Evolutionary conservation across 2,329 filamentous ascomycete genomes (phyloP).

Genomic region (Chaetomiaceae sp.): DNA sequence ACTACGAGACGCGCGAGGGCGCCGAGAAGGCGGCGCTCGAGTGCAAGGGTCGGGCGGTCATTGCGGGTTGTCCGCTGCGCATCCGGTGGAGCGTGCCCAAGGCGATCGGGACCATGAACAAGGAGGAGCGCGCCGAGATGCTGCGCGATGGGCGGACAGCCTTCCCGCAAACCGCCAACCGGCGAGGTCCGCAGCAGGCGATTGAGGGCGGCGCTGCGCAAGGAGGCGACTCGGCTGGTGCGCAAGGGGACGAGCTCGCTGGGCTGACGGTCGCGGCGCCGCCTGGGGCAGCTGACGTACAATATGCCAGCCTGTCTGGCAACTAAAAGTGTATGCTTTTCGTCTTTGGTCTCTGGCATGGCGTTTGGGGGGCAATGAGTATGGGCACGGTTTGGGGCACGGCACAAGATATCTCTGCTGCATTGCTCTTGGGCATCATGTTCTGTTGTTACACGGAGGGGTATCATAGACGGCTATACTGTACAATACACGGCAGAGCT

Average conservation of each 20-base stretch:
- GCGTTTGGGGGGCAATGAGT: constrained; percentile 20
- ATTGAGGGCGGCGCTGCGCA: constrained; percentile 30
- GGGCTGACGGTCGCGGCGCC: constrained; percentile 63
- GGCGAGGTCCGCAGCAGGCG: constrained; percentile 32
- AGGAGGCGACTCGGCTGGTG: constrained; percentile 25
- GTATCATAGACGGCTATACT: constrained; percentile 28
- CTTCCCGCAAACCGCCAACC: constrained; percentile 45
- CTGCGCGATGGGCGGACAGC: constrained; percentile 69
- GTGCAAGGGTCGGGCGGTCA: constrained; percentile 82
- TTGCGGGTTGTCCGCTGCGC: constrained; percentile 84
- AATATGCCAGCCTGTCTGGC: constrained; percentile 81
- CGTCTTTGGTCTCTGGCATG: constrained; percentile 27
- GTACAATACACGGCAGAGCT: constrained; percentile 21
- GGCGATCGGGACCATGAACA: constrained; percentile 85
- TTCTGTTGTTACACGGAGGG: constrained; percentile 19
- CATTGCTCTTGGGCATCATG: constrained; percentile 18
- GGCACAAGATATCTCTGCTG: constrained; percentile 14
- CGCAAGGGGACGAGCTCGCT: constrained; percentile 28
- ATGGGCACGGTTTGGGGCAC: neutral
- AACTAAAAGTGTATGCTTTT: constrained; percentile 29
- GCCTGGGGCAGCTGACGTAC: constrained; percentile 70
- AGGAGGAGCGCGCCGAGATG: constrained; percentile 76
- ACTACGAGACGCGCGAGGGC: constrained; percentile 78
- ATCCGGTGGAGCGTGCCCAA: constrained; percentile 92
- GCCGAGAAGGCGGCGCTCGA: constrained; percentile 82